Base-by-base conservation (phyloP, 805 yeast genomes). In the Candida methanosorbosa region DNA sequence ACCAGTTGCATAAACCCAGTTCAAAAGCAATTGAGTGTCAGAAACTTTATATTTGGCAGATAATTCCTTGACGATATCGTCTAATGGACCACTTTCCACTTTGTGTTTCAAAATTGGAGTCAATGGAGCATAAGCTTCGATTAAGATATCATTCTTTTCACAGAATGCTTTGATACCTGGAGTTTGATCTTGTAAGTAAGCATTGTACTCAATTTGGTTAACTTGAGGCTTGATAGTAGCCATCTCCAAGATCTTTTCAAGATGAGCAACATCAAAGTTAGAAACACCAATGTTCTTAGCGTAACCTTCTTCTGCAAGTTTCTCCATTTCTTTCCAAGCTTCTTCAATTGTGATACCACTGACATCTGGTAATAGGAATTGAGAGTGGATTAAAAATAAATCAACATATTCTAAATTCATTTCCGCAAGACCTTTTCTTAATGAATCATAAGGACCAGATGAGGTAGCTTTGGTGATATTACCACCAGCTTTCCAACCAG, bases 171-270 rank as follows among this genome's bases (percentile, higher is more conserved):
- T 59, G 38, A 72, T 61, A 3, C 75, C 81, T 0, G 72, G 69
- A 3, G 79, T 56, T 51, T 79, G 86, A 44, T 77, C 66, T 48
- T 74, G 84, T 42, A 78, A 61, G 45, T 78, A 75, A 2, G 81
- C 72, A 46, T 76, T 75, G 56, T 70, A 76, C 48, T 81, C 88
- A 43, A 81, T 73, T 55, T 81, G 90, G 49, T 80, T 73, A 18
- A 81, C 74, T 42, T 61, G 66, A 3, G 87, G 86, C 41, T 63
- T 64, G 39, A 56, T 54, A 31, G 66, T 67, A 11, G 72, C 67
- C 27, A 57, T 45, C 19, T 57, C 52, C 18, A 70, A 48, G 16
- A 72, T 54, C 24, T 46, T 49, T 40, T 76, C 60, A 33, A 79
- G 49, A 38, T 69, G 63, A 14, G 54, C 59, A 14, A 57, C 56